Percentiles rank a stretch among this genome's conserved stretches.
These are phyloP conservation scores for Aureobasidium sp. DNA, from an alignment of 2,329 filamentous ascomycete species.

Conservation along the genomic window DNA sequence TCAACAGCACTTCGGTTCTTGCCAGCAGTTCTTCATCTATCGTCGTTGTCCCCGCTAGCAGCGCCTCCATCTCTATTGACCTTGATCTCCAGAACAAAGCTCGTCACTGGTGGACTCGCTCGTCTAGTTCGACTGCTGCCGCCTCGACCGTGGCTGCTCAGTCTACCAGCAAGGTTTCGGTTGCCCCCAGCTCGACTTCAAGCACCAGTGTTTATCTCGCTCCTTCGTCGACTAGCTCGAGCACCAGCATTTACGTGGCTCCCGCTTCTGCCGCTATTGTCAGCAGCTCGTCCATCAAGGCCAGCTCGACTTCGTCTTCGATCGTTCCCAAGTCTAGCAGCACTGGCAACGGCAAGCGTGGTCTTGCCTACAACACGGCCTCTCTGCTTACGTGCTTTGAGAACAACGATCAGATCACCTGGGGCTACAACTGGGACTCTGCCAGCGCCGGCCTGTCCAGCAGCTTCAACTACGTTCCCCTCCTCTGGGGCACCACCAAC, in stretches of 20 bases:
- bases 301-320: slow-evolving; percentile 21
- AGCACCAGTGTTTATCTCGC: slow-evolving; percentile 6
- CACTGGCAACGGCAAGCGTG: slow-evolving; percentile 50
- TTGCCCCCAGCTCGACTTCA: neutral
- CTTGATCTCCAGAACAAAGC: slow-evolving; percentile 11
- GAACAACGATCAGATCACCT: slow-evolving; percentile 42
- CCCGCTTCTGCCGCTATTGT: slow-evolving; percentile 12
- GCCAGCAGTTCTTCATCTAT: neutral
- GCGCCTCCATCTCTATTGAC: neutral
- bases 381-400: slow-evolving; percentile 47
- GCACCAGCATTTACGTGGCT: slow-evolving; percentile 1
- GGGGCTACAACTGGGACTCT: slow-evolving; percentile 65
- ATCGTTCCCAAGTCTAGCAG: slow-evolving; percentile 20
- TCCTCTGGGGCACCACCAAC: slow-evolving; percentile 47
- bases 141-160: slow-evolving; percentile 1
- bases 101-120: neutral
- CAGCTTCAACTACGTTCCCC: slow-evolving; percentile 56
- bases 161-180: slow-evolving; percentile 10
- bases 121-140: neutral
- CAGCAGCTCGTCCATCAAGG: slow-evolving; percentile 21
- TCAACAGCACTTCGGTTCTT: slow-evolving; percentile 19
- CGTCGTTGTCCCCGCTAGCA: slow-evolving; percentile 5
- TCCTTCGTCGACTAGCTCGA: neutral
- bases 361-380: slow-evolving; percentile 60
- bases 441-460: slow-evolving; percentile 34